A percentile compares a stretch with the other conserved stretches of the same genome.
phyloP scores from a whole-genome alignment of 768 basidiomycete genomes.

The Mycena rebaudengoi region DNA sequence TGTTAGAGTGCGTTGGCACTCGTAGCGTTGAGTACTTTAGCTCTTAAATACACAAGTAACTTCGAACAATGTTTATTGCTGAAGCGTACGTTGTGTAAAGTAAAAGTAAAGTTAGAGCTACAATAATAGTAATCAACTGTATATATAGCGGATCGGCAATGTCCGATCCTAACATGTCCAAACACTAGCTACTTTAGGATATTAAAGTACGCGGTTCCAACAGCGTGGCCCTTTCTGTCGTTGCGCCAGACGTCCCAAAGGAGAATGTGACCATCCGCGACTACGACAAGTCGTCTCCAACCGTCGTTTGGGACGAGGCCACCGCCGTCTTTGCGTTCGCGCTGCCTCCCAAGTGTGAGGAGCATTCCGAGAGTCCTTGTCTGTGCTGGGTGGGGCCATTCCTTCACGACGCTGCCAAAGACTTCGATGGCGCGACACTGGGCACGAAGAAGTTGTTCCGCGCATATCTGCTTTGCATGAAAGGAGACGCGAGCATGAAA shows the following conservation, averaged over 20 bases:
- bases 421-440: neutral
- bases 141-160: no score
- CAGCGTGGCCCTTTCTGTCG: neutral
- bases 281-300: neutral
- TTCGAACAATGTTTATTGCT: no score
- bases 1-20: no score
- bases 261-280: neutral
- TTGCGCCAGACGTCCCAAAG: neutral
- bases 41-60: no score
- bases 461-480: neutral
- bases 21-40: no score
- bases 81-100: no score
- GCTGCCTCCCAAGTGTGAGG: neutral
- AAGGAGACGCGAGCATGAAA: neutral
- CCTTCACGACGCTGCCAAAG: neutral
- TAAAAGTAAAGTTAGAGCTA: no score
- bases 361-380: neutral
- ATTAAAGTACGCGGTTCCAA: no score
- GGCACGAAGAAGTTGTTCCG: neutral
- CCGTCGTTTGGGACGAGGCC: neutral
- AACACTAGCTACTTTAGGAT: no score
- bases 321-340: conserved; percentile 1
- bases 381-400: conserved; percentile 9
- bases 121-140: no score
- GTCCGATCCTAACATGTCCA: no score